phyloP scores from a whole-genome alignment of 176 grass and related monocot species.

The Cenchrus fungigraminus region DNA sequence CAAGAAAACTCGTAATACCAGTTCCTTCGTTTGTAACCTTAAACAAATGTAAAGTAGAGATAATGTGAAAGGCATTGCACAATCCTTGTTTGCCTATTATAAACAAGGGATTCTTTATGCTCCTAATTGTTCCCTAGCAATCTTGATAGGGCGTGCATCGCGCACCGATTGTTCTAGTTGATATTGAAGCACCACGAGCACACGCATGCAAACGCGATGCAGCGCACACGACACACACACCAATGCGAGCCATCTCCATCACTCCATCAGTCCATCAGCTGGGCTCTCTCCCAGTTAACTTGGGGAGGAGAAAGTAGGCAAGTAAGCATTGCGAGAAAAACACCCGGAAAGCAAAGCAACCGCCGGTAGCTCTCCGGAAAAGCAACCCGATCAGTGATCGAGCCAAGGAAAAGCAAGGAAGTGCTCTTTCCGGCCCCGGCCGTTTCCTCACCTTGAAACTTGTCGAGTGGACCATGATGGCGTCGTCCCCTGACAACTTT shows the following conservation, averaged over 20 bases:
- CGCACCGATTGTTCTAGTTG: too few species aligned
- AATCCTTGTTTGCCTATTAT: too few species aligned
- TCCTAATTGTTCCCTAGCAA: too few species aligned
- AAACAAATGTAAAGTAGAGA: too few species aligned
- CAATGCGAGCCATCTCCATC: not conserved
- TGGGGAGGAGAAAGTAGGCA: constrained; percentile 23
- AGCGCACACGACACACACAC: not conserved
- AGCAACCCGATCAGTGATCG: not conserved
- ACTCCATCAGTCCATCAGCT: not conserved
- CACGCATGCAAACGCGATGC: too few species aligned
- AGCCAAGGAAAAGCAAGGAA: not conserved
- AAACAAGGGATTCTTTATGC: too few species aligned
- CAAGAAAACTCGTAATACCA: too few species aligned
- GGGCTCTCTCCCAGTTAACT: not conserved
- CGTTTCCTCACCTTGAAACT: not conserved
- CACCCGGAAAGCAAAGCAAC: constrained; percentile 36
- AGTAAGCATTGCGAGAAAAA: constrained; percentile 13
- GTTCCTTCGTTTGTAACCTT: too few species aligned
- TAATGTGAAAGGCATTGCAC: too few species aligned
- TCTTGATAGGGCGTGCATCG: too few species aligned
- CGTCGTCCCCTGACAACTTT: not conserved
- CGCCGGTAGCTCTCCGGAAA: not conserved
- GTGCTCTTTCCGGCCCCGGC: not conserved
- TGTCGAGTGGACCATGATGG: not conserved
- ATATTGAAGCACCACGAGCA: too few species aligned